Evolutionary conservation across 805 yeast genomes (phyloP), one percentile per base, ranked within the genome.

Genomic region (Cyberlindnera petersonii): DNA sequence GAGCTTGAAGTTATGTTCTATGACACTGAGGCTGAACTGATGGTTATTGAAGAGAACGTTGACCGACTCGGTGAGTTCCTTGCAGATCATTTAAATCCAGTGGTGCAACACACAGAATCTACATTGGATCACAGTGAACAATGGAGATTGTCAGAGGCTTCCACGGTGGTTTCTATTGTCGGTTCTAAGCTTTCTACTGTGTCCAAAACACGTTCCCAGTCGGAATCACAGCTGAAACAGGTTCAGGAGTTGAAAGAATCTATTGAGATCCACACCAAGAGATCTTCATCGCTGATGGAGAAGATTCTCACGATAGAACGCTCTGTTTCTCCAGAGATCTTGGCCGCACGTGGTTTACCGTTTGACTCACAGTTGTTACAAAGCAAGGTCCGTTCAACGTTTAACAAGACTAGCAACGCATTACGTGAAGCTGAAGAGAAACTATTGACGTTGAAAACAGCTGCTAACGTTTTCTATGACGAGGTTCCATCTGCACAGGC

Each of bases 91-190:
- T 33, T 57, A 17, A 46, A 49, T 4, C 26, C 41, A 9, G 40
- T 54, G 7, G 46, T 60, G 6, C 40, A 27, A 7, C 63, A 67
- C 32, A 52, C 65, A 2, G 47, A 43, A 6, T 41, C 31, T 3
- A 52, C 68, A 0, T 24, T 65, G 1, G 47, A 51, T 13, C 45
- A 53, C 33, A 41, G 56, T 13, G 56, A 60, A 29, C 59, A 65
- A 9, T 68, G 73, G 73, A 63, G 69, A 49, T 39, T 68, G 16
- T 37, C 56, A 11, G 70, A 66, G 37, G 47, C 52, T 6, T 14
- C 22, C 0, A 36, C 34, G 5, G 29, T 63, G 6, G 22, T 21
- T 5, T 33, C 32, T 1, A 39, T 53, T 9, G 14, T 52, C 9
- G 9, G 35, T 3, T 19, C 21, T 2, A 31, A 35, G 14, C 14